A percentile compares a stretch with the other conserved stretches of the same genome.
These are phyloP conservation scores for Crepidotus sp. DNA, from an alignment of 1,284 basidiomycete genomes.

Conservation along the genomic window DNA sequence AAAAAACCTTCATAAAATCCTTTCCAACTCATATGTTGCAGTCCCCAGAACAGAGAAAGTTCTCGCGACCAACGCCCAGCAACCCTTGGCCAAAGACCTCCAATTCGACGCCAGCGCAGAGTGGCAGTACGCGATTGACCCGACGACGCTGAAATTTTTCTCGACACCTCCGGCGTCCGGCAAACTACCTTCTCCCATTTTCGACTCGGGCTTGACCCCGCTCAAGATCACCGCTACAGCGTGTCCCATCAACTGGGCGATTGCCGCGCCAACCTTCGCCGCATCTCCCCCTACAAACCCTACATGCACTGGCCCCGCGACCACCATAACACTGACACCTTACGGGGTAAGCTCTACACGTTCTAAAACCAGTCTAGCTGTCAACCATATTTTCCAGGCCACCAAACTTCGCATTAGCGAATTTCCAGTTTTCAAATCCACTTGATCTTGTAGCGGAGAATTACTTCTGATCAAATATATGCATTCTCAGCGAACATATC, in stretches of 20 bases:
- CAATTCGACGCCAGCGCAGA: constrained; percentile 42
- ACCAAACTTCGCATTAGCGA: constrained; percentile 48
- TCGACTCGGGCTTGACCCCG: constrained; percentile 44
- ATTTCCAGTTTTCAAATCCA: constrained; percentile 34
- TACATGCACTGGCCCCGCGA: constrained; percentile 34
- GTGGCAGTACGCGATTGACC: constrained; percentile 53
- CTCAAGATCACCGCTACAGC: constrained; percentile 43
- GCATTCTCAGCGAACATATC: too few relatives aligned
- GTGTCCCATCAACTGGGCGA: constrained; percentile 43
- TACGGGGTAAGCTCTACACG: constrained; percentile 35
- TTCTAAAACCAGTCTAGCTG: background rate
- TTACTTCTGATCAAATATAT: background rate
- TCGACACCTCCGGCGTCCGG: constrained; percentile 13
- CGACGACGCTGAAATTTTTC: constrained; percentile 38
- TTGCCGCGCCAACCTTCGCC: constrained; percentile 43
- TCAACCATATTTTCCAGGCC: constrained; percentile 24
- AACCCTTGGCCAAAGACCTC: constrained; percentile 43
- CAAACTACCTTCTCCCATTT: constrained; percentile 44
- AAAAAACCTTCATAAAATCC: background rate
- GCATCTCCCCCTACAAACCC: constrained; percentile 36
- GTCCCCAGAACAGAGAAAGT: constrained; percentile 34
- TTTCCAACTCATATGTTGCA: constrained; percentile 20
- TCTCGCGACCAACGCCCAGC: constrained; percentile 36
- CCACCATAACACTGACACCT: constrained; percentile 41
- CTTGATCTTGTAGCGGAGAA: too few relatives aligned